Conservation (phyloP, 345 rosid genomes). For the Eutrema heterophyllum region DNA sequence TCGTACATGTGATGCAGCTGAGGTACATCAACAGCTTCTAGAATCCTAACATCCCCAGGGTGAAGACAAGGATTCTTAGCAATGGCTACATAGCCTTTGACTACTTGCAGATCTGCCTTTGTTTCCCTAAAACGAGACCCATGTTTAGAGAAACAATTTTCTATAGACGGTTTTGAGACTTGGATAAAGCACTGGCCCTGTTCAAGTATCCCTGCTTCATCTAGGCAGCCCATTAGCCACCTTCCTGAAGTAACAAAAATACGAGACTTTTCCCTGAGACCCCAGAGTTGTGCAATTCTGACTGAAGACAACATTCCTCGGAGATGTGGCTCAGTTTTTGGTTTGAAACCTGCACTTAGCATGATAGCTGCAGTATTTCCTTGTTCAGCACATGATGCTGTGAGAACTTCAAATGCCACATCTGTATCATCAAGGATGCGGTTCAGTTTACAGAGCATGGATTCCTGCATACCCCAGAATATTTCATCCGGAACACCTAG, state of each 20-base stretch:
- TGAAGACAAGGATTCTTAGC: constrained; percentile 96
- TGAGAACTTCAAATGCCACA: constrained; percentile 80
- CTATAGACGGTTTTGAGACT: constrained; percentile 67
- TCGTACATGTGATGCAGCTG: constrained; percentile 67
- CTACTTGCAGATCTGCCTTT: constrained; percentile 47
- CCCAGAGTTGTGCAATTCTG: constrained; percentile 85
- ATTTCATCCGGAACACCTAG: constrained; percentile 59
- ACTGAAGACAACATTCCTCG: constrained; percentile 80
- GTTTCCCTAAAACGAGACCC: constrained; percentile 62
- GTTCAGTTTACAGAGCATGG: constrained; percentile 58
- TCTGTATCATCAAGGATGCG: constrained; percentile 61
- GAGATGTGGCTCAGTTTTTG: constrained; percentile 72
- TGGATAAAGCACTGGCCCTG: constrained; percentile 89
- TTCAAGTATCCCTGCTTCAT: constrained; percentile 77
- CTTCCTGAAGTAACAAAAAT: constrained; percentile 77
- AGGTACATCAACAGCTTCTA: constrained; percentile 86
- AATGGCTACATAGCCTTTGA: constrained; percentile 60
- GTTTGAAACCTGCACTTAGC: constrained; percentile 89
- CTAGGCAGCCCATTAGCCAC: constrained; percentile 96
- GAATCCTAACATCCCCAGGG: constrained; percentile 84
- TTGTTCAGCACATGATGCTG: constrained; percentile 68
- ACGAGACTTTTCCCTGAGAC: constrained; percentile 77
- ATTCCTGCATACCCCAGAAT: constrained; percentile 72
- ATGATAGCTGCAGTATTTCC: constrained; percentile 81
- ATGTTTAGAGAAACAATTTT: constrained; percentile 70